A percentile compares a stretch with the other conserved stretches of the same genome.
Conservation (phyloP, 345 rosid genomes). For the Geranium rotundifolium region DNA sequence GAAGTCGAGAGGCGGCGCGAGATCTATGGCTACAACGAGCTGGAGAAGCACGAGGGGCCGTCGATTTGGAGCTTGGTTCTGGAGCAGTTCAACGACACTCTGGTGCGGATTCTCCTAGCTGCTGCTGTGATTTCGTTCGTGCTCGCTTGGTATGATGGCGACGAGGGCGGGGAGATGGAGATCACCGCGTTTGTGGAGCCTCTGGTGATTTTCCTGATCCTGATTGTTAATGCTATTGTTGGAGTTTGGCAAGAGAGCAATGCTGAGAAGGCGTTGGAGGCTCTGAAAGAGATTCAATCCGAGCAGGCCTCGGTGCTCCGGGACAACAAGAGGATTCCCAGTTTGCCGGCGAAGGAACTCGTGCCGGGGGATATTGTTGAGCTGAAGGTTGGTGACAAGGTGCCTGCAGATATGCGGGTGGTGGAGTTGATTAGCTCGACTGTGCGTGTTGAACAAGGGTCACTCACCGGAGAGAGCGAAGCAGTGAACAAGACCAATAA, state of each 20-base stretch:
- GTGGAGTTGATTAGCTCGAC: conserved; percentile 52
- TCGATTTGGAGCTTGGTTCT: conserved; percentile 39
- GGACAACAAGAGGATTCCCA: conserved; percentile 28
- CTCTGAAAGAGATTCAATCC: conserved; percentile 59
- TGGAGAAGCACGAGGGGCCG: conserved; percentile 48
- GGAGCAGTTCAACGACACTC: conserved; percentile 55
- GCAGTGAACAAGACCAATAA: conserved; percentile 47
- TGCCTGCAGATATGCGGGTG: conserved; percentile 62
- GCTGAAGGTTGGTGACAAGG: conserved; percentile 59
- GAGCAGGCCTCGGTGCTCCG: conserved; percentile 50
- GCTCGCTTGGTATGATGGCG: conserved; percentile 51
- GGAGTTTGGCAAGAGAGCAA: conserved; percentile 68
- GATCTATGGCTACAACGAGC: conserved; percentile 44
- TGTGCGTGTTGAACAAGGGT: conserved; percentile 50
- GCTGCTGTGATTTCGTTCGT: conserved; percentile 55
- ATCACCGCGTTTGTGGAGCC: conserved; percentile 74
- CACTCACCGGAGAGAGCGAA: conserved; percentile 63
- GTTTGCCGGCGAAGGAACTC: conserved; percentile 42
- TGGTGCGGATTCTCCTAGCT: conserved; percentile 42
- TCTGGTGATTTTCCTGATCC: conserved; percentile 53
- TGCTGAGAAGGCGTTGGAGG: conserved; percentile 68
- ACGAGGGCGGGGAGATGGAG: conserved; percentile 47
- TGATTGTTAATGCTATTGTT: conserved; percentile 51
- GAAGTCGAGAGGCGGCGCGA: conserved; percentile 30
- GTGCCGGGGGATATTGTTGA: conserved; percentile 60